These are phyloP conservation scores for Epithele typhae DNA, from an alignment of 768 basidiomycete genomes.

Conservation along the genomic window DNA sequence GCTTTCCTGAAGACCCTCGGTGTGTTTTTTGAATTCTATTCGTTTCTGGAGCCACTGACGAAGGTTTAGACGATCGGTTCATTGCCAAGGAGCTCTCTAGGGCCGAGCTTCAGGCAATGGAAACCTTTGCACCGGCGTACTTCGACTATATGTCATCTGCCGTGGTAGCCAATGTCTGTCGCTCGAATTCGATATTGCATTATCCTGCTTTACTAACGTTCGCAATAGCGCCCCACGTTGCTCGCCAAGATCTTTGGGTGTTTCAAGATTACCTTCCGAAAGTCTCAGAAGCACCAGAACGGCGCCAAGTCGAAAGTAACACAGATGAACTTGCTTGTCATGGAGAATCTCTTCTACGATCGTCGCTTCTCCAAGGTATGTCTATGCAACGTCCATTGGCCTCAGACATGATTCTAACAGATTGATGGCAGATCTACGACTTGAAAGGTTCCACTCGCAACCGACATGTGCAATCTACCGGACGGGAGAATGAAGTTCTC, in stretches of 20 bases:
- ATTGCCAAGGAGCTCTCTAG: conserved; percentile 95
- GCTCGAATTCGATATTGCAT: neutral
- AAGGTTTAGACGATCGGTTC: conserved; percentile 88
- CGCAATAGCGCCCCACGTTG: conserved; percentile 80
- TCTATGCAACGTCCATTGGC: too few relatives aligned
- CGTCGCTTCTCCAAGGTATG: conserved; percentile 80
- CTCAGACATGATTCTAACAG: too few relatives aligned
- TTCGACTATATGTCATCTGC: conserved; percentile 99
- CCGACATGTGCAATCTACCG: conserved; percentile 87
- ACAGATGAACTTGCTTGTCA: conserved; percentile 93
- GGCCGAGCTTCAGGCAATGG: conserved; percentile 90
- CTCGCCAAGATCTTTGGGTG: conserved; percentile 97
- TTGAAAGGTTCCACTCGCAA: conserved; percentile 95
- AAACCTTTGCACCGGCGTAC: conserved; percentile 95
- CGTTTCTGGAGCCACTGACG: conserved; percentile 2
- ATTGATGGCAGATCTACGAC: conserved; percentile 75
- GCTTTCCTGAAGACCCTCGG: conserved; percentile 95
- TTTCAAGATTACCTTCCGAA: conserved; percentile 89
- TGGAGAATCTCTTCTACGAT: conserved; percentile 98
- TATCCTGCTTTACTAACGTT: neutral
- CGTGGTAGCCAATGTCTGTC: conserved; percentile 72
- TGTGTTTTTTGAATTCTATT: conserved; percentile 27
- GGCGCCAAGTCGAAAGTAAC: conserved; percentile 70
- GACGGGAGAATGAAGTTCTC: conserved; percentile 87
- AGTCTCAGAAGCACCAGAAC: conserved; percentile 66